These are phyloP conservation scores for Microstegium vimineum DNA, from an alignment of 176 grass and related monocot genomes.

Conservation along the genomic window DNA sequence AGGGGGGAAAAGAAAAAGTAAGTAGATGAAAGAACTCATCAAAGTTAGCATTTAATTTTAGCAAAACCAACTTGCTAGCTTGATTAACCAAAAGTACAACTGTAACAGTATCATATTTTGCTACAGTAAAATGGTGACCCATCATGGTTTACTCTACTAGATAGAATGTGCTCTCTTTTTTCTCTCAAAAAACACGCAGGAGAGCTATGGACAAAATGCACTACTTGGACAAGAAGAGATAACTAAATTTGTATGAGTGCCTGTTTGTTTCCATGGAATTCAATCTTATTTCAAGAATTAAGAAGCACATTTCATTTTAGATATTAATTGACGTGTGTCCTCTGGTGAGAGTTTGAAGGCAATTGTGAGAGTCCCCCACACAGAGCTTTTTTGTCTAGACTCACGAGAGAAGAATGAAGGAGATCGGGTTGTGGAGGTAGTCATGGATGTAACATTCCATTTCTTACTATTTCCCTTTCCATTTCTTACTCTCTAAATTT, in stretches of 20 bases:
- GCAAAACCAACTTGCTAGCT: neutral
- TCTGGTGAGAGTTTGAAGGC: neutral
- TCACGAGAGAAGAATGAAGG: neutral
- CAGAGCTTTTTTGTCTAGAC: neutral
- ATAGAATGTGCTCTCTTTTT: neutral
- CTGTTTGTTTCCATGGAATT: no score
- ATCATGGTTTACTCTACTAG: neutral
- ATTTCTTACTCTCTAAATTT: neutral
- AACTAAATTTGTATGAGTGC: no score
- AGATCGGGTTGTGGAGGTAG: neutral
- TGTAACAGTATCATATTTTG: neutral
- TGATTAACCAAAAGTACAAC: neutral
- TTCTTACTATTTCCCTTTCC: no score
- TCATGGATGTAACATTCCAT: neutral
- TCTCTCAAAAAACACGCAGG: neutral
- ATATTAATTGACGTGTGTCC: no score
- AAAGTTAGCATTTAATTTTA: neutral
- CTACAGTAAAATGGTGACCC: neutral
- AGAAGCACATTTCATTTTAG: no score
- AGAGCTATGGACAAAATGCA: neutral
- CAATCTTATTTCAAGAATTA: no score
- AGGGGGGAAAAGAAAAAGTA: neutral
- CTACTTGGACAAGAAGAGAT: neutral
- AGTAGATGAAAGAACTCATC: constrained; percentile 2
- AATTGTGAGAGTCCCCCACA: neutral